Percentiles rank a stretch among this genome's conserved stretches.
Evolutionary conservation across 257 asterid genomes (phyloP).

Genomic region (Solanum acaule): DNA sequence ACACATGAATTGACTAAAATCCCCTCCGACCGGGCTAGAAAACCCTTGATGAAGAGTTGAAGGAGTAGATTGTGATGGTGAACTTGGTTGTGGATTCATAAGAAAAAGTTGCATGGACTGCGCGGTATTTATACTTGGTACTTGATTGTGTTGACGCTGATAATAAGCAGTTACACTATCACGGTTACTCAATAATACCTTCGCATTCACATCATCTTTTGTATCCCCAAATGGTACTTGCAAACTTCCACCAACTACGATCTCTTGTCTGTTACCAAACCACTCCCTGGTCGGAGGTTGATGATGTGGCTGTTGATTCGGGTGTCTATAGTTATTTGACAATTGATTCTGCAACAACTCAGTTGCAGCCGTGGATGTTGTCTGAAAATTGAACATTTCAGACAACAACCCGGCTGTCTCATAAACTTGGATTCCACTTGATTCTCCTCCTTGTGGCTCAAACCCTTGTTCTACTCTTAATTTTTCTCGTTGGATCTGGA

Average conservation of each 20-base stretch:
- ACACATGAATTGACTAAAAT: conserved; percentile 49
- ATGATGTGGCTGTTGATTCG: background rate
- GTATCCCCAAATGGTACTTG: conserved; percentile 23
- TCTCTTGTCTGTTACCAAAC: conserved; percentile 44
- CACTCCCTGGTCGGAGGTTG: conserved; percentile 17
- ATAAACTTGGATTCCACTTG: conserved; percentile 45
- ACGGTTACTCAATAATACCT: background rate
- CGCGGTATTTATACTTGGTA: conserved; percentile 39
- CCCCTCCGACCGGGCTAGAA: conserved; percentile 18
- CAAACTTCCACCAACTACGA: conserved; percentile 5
- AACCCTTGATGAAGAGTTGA: conserved; percentile 42
- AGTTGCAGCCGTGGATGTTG: conserved; percentile 27
- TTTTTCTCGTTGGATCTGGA: conserved; percentile 87
- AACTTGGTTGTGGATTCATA: conserved; percentile 58
- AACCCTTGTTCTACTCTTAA: conserved; percentile 57
- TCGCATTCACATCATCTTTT: background rate
- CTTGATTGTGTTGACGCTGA: conserved; percentile 14
- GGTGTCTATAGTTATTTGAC: conserved; percentile 32
- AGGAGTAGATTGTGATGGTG: conserved; percentile 38
- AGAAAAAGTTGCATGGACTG: conserved; percentile 95
- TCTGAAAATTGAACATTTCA: conserved; percentile 67
- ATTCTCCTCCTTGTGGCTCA: conserved; percentile 39
- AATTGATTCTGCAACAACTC: conserved; percentile 53
- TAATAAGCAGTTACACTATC: background rate
- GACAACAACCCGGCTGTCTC: conserved; percentile 72